A percentile compares a stretch with the other conserved stretches of the same genome.
Evolutionary conservation across 2,329 filamentous ascomycete genomes (phyloP).

Genomic region (Trichoderma asperellum): DNA sequence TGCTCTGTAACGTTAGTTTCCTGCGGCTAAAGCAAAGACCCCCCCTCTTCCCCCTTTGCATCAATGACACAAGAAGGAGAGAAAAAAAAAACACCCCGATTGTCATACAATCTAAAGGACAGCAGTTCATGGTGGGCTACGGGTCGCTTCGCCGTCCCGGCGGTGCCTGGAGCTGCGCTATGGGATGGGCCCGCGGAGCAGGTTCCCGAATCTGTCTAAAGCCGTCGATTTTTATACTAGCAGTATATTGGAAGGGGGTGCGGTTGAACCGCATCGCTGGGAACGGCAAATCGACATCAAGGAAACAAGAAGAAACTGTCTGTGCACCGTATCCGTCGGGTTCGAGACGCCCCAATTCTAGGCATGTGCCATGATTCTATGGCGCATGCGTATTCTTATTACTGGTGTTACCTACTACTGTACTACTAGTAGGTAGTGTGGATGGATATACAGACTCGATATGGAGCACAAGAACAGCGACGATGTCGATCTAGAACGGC

Average conservation of each 20-base stretch:
- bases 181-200: constrained; percentile 4
- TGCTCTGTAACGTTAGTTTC: constrained; percentile 20
- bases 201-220: constrained; percentile 17
- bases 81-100: not conserved
- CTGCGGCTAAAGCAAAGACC: constrained; percentile 1
- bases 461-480: not conserved
- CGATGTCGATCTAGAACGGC: not conserved
- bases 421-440: not conserved
- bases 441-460: not conserved
- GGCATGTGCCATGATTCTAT: not conserved
- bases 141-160: constrained; percentile 13
- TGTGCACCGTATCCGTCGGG: not conserved
- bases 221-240: not conserved
- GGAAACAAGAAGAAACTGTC: not conserved
- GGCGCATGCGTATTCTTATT: not conserved
- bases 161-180: constrained; percentile 20
- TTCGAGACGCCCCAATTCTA: not conserved
- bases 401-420: too few relatives aligned
- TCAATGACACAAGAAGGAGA: not conserved
- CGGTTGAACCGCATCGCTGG: constrained; percentile 14
- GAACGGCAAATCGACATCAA: constrained; percentile 13
- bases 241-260: constrained; percentile 11
- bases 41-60: not conserved
- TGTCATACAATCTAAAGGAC: not conserved
- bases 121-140: constrained; percentile 10